Conservation (phyloP, 352 stramenopile genomes). For the Globisporangium barbulae region DNA sequence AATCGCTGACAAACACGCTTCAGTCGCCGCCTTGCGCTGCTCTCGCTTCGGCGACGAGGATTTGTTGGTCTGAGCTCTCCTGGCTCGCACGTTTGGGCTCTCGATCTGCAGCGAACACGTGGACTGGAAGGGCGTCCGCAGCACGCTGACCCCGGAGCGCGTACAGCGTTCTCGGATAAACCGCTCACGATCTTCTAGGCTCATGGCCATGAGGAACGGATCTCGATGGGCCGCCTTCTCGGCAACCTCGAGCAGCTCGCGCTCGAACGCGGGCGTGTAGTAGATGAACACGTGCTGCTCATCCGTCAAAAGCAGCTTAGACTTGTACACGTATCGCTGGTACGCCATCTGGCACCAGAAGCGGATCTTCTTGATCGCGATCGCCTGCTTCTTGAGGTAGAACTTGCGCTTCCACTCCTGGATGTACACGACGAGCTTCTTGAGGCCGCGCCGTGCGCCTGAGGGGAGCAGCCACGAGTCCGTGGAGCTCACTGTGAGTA, state of each 20-base stretch:
- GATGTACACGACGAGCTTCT: slow-evolving; percentile 47
- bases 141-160: slow-evolving; percentile 51
- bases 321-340: slow-evolving; percentile 55
- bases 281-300: slow-evolving; percentile 76
- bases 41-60: not conserved
- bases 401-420: slow-evolving; percentile 53
- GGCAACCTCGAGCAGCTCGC: slow-evolving; percentile 53
- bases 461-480: slow-evolving; percentile 27
- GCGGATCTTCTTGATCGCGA: slow-evolving; percentile 72
- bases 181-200: slow-evolving; percentile 34
- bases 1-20: slow-evolving; percentile 21
- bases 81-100: slow-evolving; percentile 23
- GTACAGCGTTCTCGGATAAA: slow-evolving; percentile 47
- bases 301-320: slow-evolving; percentile 43
- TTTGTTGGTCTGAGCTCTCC: not conserved
- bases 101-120: slow-evolving; percentile 9
- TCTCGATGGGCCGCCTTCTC: slow-evolving; percentile 48
- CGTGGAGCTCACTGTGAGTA: slow-evolving; percentile 38
- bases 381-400: slow-evolving; percentile 51
- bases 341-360: slow-evolving; percentile 79
- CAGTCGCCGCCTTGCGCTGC: not conserved
- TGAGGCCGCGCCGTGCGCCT: slow-evolving; percentile 38
- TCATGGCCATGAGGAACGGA: slow-evolving; percentile 61
- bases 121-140: slow-evolving; percentile 36
- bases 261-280: slow-evolving; percentile 55